Evolutionary conservation across 1,139 yeast species (phyloP).

Genomic region (Maudiozyma humilis): DNA sequence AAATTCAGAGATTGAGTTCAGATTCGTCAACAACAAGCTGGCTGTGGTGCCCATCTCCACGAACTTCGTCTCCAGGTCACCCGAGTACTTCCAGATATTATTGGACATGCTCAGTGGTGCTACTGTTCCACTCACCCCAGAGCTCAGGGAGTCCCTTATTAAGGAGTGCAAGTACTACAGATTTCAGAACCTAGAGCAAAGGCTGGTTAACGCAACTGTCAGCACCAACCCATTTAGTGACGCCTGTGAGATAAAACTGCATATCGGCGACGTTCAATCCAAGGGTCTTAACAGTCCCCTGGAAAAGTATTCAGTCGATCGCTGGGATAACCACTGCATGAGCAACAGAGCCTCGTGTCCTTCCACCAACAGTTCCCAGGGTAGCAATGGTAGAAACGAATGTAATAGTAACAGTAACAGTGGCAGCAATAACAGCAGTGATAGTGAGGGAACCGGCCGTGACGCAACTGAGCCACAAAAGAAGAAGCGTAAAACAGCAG

Average conservation of each 20-base stretch:
- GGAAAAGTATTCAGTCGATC: not conserved
- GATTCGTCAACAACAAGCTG: constrained; percentile 30
- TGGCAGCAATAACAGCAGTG: too few species aligned
- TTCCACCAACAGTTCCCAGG: not conserved
- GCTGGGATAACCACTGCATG: not conserved
- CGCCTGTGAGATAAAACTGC: constrained; percentile 42
- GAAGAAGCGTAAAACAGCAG: constrained; percentile 4
- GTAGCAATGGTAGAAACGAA: constrained; percentile 4
- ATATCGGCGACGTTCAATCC: constrained; percentile 36
- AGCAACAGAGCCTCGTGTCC: constrained; percentile 1
- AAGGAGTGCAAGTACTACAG: constrained; percentile 73
- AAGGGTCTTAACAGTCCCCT: constrained; percentile 4
- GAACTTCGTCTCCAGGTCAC: constrained; percentile 44
- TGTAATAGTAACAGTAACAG: not conserved
- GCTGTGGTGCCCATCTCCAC: constrained; percentile 68
- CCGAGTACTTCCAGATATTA: constrained; percentile 51
- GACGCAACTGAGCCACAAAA: constrained; percentile 5
- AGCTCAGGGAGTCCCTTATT: constrained; percentile 44
- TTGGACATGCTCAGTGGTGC: constrained; percentile 52
- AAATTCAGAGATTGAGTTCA: constrained; percentile 39
- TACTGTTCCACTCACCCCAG: constrained; percentile 43
- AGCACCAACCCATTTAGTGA: constrained; percentile 41
- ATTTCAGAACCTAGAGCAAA: constrained; percentile 66
- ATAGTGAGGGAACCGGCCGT: not conserved
- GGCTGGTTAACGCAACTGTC: constrained; percentile 46